Conservation (phyloP, 768 basidiomycete species). For the Hemileccinum rubropunctum region DNA sequence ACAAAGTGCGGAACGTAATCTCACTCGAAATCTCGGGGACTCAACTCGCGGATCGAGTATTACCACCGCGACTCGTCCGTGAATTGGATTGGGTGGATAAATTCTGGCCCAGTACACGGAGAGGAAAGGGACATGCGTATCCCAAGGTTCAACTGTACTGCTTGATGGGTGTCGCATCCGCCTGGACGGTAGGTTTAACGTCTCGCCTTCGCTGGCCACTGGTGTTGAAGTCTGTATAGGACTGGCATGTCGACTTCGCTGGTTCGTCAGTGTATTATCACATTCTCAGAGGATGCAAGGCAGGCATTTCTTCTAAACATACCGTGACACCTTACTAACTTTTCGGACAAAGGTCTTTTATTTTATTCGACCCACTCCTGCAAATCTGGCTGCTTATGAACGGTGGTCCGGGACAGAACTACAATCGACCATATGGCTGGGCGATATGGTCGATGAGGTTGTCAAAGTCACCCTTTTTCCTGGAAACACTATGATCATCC, state of each 20-base stretch:
- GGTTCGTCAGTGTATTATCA: conserved; percentile 99
- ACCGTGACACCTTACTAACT: background rate
- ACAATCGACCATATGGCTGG: conserved; percentile 87
- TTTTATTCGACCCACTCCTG: conserved; percentile 86
- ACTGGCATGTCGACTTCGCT: conserved; percentile 99
- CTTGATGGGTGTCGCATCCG: conserved; percentile 89
- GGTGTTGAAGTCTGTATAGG: conserved; percentile 43
- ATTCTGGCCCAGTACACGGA: conserved; percentile 83
- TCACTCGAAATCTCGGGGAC: conserved; percentile 92
- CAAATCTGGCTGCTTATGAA: conserved; percentile 88
- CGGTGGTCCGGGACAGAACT: conserved; percentile 91
- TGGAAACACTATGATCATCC: conserved; percentile 92
- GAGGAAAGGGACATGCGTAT: conserved; percentile 68
- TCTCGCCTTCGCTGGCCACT: background rate
- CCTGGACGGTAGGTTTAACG: conserved; percentile 78
- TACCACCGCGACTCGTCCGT: conserved; percentile 79
- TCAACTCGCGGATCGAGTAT: conserved; percentile 69
- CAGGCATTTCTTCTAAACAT: conserved; percentile 22
- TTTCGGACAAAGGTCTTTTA: conserved; percentile 72
- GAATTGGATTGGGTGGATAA: conserved; percentile 98
- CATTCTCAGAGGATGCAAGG: conserved; percentile 83
- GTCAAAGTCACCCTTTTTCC: conserved; percentile 72
- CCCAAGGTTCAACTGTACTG: conserved; percentile 97
- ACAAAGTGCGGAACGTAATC: conserved; percentile 94
- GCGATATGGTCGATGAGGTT: conserved; percentile 90